phyloP scores from a whole-genome alignment of 1,139 yeast genomes.

The Scheffersomyces illinoinensis region DNA sequence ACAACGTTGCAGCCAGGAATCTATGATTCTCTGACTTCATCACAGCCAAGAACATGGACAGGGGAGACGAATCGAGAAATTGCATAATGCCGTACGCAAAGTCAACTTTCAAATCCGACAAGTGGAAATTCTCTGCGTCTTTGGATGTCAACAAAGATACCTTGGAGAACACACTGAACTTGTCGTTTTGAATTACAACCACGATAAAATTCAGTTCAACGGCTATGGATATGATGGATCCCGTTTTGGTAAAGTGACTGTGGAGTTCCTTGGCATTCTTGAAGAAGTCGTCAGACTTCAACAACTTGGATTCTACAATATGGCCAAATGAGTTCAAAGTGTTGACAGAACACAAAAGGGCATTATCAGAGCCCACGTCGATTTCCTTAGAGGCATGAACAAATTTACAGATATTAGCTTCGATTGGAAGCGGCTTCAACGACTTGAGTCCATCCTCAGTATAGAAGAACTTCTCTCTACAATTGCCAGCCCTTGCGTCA shows the following conservation, averaged over 20 bases:
- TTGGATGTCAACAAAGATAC: constrained; percentile 57
- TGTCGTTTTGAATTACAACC: constrained; percentile 51
- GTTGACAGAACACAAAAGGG: constrained; percentile 52
- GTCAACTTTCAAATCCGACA: constrained; percentile 53
- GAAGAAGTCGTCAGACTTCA: constrained; percentile 58
- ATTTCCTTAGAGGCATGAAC: constrained; percentile 46
- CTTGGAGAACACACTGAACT: constrained; percentile 39
- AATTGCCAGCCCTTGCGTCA: constrained; percentile 22
- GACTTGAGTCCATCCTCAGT: constrained; percentile 57
- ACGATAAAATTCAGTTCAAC: constrained; percentile 55
- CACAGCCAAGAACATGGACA: constrained; percentile 56
- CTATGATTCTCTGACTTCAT: constrained; percentile 30
- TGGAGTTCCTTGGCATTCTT: constrained; percentile 22
- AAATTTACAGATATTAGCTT: constrained; percentile 49
- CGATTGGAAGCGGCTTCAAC: constrained; percentile 36
- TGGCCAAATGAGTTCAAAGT: constrained; percentile 46
- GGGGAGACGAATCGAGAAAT: constrained; percentile 56
- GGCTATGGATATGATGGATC: constrained; percentile 46
- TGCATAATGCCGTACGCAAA: constrained; percentile 46
- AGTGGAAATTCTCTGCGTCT: constrained; percentile 53
- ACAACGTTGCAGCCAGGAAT: constrained; percentile 40
- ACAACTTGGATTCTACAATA: constrained; percentile 41
- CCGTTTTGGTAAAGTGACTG: constrained; percentile 29
- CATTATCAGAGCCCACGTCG: constrained; percentile 33
- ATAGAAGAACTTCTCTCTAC: constrained; percentile 42